A percentile compares a stretch with the other conserved stretches of the same genome.
phyloP scores from a whole-genome alignment of 2,329 filamentous ascomycete species.

The Cadophora luteo-olivacea region DNA sequence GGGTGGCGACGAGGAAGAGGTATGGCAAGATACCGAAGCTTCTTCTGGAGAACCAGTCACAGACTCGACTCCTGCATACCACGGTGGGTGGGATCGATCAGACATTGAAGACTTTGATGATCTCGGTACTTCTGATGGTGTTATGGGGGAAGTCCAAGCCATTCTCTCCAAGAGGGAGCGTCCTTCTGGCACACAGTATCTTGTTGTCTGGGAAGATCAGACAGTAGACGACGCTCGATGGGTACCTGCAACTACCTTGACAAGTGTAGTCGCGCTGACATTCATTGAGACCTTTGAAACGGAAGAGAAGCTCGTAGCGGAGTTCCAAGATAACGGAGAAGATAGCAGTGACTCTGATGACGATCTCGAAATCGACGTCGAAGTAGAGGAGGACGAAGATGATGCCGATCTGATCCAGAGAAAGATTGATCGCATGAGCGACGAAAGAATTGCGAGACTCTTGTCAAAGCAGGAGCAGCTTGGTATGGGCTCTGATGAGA shows the following conservation, averaged over 20 bases:
- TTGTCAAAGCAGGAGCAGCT: slow-evolving; percentile 68
- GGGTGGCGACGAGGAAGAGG: slow-evolving; percentile 52
- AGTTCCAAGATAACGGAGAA: slow-evolving; percentile 38
- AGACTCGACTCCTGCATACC: slow-evolving; percentile 13
- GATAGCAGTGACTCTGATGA: slow-evolving; percentile 37
- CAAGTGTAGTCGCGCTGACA: slow-evolving; percentile 40
- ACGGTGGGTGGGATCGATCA: slow-evolving; percentile 50
- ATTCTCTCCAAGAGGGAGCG: slow-evolving; percentile 54
- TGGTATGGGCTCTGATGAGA: slow-evolving; percentile 64
- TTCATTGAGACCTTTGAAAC: slow-evolving; percentile 46
- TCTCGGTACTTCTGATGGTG: slow-evolving; percentile 56
- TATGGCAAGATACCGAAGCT: slow-evolving; percentile 42
- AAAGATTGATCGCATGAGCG: slow-evolving; percentile 56
- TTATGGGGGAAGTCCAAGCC: slow-evolving; percentile 48
- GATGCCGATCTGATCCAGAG: slow-evolving; percentile 44
- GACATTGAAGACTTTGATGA: slow-evolving; percentile 55
- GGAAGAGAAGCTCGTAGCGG: slow-evolving; percentile 42
- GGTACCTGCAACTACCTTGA: slow-evolving; percentile 49
- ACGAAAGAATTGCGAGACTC: slow-evolving; percentile 67
- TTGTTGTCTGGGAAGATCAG: slow-evolving; percentile 55
- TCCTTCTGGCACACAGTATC: slow-evolving; percentile 54
- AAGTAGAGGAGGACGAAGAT: slow-evolving; percentile 48
- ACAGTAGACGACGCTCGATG: slow-evolving; percentile 55
- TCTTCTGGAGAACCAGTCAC: slow-evolving; percentile 33
- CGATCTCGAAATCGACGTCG: slow-evolving; percentile 46